A percentile compares a stretch with the other conserved stretches of the same genome.
Evolutionary conservation across 2,329 filamentous ascomycete species (phyloP).

Genomic region (Ophiostoma montium): DNA sequence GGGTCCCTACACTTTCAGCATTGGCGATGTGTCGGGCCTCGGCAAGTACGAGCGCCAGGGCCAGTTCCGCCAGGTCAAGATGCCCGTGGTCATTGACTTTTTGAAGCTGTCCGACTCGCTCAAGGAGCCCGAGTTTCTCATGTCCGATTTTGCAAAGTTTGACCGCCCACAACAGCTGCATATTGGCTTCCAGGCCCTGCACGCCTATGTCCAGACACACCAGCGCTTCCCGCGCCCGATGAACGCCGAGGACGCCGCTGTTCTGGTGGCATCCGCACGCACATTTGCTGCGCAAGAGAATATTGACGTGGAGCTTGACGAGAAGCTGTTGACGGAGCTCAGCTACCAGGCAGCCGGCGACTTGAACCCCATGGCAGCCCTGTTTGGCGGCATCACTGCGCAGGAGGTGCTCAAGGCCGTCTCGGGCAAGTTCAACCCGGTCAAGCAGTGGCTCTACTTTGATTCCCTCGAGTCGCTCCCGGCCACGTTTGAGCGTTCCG

Average conservation of each 20-base stretch:
- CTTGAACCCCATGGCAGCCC: conserved; percentile 79
- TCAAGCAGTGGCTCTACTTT: conserved; percentile 92
- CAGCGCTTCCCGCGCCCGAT: conserved; percentile 68
- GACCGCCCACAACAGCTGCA: conserved; percentile 89
- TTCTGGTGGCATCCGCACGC: conserved; percentile 63
- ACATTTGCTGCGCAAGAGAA: conserved; percentile 61
- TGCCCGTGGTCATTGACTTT: conserved; percentile 89
- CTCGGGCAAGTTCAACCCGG: conserved; percentile 94
- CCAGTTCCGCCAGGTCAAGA: conserved; percentile 92
- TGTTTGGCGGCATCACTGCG: conserved; percentile 85
- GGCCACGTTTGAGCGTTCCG: conserved; percentile 55
- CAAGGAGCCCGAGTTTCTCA: conserved; percentile 75
- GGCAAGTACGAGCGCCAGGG: conserved; percentile 82
- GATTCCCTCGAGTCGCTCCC: conserved; percentile 95
- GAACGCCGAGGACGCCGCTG: conserved; percentile 68
- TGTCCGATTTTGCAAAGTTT: conserved; percentile 96
- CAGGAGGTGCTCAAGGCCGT: conserved; percentile 95
- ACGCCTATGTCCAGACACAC: conserved; percentile 66
- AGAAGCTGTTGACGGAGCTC: conserved; percentile 84
- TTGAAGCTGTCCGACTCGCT: conserved; percentile 65
- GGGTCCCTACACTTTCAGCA: conserved; percentile 93
- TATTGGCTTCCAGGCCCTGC: conserved; percentile 80
- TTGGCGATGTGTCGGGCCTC: conserved; percentile 78
- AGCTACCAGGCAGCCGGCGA: conserved; percentile 91
- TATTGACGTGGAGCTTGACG: conserved; percentile 70